phyloP scores from a whole-genome alignment of 768 basidiomycete species.

The Leccinum variicolor region DNA sequence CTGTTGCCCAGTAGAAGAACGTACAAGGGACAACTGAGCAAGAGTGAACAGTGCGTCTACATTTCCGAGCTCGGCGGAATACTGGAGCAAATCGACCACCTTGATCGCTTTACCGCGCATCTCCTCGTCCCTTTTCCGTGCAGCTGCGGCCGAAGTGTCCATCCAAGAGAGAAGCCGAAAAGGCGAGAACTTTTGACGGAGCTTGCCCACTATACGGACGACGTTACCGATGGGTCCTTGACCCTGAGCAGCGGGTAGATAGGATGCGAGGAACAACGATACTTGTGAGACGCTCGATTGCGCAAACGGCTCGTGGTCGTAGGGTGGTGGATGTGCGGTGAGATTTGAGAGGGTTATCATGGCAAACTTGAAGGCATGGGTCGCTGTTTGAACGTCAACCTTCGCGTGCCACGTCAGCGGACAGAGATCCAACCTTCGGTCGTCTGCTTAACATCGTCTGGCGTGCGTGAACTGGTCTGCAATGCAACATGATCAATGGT shows the following conservation, averaged over 20 bases:
- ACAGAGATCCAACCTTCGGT: conserved; percentile 45
- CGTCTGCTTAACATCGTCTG: conserved; percentile 38
- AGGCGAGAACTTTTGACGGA: conserved; percentile 58
- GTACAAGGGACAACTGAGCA: conserved; percentile 64
- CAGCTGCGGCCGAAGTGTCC: conserved; percentile 40
- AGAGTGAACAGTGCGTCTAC: conserved; percentile 68
- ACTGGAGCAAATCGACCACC: conserved; percentile 74
- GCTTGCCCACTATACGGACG: conserved; percentile 62
- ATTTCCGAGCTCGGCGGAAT: conserved; percentile 78
- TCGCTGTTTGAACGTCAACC: conserved; percentile 39
- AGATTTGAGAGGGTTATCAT: conserved; percentile 62
- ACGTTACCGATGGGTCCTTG: conserved; percentile 73
- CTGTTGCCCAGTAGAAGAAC: conserved; percentile 18
- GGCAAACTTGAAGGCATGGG: conserved; percentile 75
- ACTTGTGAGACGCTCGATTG: conserved; percentile 37
- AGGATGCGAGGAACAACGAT: conserved; percentile 55
- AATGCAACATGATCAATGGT: conserved; percentile 1
- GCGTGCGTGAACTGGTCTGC: conserved; percentile 12
- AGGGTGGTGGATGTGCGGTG: conserved; percentile 55
- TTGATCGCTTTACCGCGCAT: conserved; percentile 70
- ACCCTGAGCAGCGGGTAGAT: conserved; percentile 71
- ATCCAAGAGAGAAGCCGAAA: conserved; percentile 41
- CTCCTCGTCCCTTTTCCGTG: conserved; percentile 64
- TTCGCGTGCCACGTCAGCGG: not conserved
- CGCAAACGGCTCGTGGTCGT: conserved; percentile 48